Evolutionary conservation across 441 rosid genomes (phyloP), one percentile per base, ranked within the genome.

Genomic region (Syzygium syzygioides): DNA sequence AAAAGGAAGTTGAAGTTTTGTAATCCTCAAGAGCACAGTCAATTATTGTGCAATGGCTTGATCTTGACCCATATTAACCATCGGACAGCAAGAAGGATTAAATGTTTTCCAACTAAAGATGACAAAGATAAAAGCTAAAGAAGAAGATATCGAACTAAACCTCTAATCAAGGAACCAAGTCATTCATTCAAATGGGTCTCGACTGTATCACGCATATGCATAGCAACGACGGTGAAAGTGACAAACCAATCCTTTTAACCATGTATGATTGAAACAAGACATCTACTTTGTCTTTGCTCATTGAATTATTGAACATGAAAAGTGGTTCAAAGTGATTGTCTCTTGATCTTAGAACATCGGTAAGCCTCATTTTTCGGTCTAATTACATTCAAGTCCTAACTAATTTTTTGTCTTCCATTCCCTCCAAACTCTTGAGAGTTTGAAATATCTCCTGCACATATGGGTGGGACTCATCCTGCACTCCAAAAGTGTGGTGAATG

Each of bases 401-500:
- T 59, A 55, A 85, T 41, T 85, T 48, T 85, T 66, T 60, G 66
- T 86, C 84, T 68, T 48, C 57, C 48, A 86, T 52, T 68, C 88
- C 60, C 41, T 86, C 57, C 83, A 86, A 62, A 53, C 79, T 66
- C 34, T 28, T 86, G 79, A 86, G 80, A 41, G 83, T 64, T 64
- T 86, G 45, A 32, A 86, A 86, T 26, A 86, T 86, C 79, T 86
- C 79, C 84, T 86, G 80, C 2, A 84, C 55, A 66, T 34, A 86
- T 50, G 88, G 80, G 25, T 66, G 88, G 88, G 83, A 86, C 45
- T 86, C 15, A 3, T 86, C 80, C 30, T 86, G 34, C 17, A 86
- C 88, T n/a, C 66, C 88, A 86, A 86, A 86, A 26, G 79, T 86
- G 68, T 86, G 59, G 48, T 86, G 88, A 15, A 68, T 28, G 45